Evolutionary conservation across 2,329 filamentous ascomycete genomes (phyloP), one percentile per base, ranked within the genome.

Genomic region (Dactylonectria estremocensis): DNA sequence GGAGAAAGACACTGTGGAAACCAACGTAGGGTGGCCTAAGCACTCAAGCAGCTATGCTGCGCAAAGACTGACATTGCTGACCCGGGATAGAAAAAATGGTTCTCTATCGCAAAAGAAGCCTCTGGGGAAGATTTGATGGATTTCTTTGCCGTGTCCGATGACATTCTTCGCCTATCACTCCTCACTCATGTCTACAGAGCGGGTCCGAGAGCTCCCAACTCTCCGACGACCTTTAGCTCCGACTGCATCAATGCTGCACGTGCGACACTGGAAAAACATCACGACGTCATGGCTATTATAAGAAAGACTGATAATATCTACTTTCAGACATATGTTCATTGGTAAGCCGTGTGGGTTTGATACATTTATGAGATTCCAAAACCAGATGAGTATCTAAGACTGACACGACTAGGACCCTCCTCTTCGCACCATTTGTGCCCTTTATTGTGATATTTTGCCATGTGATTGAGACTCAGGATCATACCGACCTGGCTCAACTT

Each of bases 81-180:
- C 24, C 35, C 18, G 35, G n/a, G 10, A 35, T 37, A 37, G 35
- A 37, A 37, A 37, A 37, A 11, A 5, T 37, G 35, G 35, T 5
- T 37, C 35, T 37, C 35, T 11, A 37, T 37, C 13, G 35, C 35
- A 37, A 37, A 37, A 37, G 9, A 37, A 10, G 35, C 35, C 35
- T 37, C 35, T 37, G 35, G 35, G 9, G 35, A 55, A 5, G 33
- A 40, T 14, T 7, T 61, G n/a, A 52, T 54, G n/a, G 18, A 40
- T 7, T 62, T 62, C 31, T 28, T 49, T 14, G 11, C 22, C 3
- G 20, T 64, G n/a, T 64, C 67, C 10, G 67, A 69, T 20, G 50
- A 69, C 7, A 56, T 67, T n/a, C 48, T 69, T 14, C 64, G 60
- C 6, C 50, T 67, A 2, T 67, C 64, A 9, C 50, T 69, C 8